Base-by-base conservation (phyloP, 805 yeast genomes). In the Cyberlindnera mississippiensis region DNA sequence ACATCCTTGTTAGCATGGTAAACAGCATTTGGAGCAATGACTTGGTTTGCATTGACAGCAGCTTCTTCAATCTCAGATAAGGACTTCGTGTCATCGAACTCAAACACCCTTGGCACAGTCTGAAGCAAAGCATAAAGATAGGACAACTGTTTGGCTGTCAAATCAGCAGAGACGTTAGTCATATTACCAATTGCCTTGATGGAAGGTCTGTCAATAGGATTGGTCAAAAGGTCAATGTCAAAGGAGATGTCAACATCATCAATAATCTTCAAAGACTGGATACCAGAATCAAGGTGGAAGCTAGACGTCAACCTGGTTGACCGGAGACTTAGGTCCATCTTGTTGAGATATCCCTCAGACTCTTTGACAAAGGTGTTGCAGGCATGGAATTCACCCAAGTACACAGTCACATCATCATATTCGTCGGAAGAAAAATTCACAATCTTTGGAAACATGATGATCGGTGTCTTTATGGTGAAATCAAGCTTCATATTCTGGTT, bases 341-440 rank as follows among this genome's bases (percentile, higher is more conserved):
- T 57, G 55, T 87, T 89, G 17, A 76, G 63, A 10, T 67, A 52
- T 0, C 55, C 60, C 1, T 48, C 52, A 7, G 53, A 55, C 3
- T 57, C 54, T 10, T 57, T 51, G 3, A 56, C 55, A 57, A 86
- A 89, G 10, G 61, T 61, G 59, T 90, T 93, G 4, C 70, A 65
- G 14, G 89, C 76, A 50, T 74, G 82, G 9, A 93, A 65, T 56
- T 91, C 96, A 49, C 99, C 99, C 38, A 90, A 69, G 52, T 86
- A 78, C 14, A 83, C 76, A 0, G 84, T 79, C 27, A 91, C 58
- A 15, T 74, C 64, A 55, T 91, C 91, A 53, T 73, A 78, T 3
- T 64, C 52, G 26, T 65, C 65, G 2, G 53, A 57, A 2, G 61
- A 57, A 4, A 67, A 68, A 33, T 72, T 73, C 4, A 72, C 66